phyloP scores from a whole-genome alignment of 2,329 filamentous ascomycete species.

The Monascus ruber region DNA sequence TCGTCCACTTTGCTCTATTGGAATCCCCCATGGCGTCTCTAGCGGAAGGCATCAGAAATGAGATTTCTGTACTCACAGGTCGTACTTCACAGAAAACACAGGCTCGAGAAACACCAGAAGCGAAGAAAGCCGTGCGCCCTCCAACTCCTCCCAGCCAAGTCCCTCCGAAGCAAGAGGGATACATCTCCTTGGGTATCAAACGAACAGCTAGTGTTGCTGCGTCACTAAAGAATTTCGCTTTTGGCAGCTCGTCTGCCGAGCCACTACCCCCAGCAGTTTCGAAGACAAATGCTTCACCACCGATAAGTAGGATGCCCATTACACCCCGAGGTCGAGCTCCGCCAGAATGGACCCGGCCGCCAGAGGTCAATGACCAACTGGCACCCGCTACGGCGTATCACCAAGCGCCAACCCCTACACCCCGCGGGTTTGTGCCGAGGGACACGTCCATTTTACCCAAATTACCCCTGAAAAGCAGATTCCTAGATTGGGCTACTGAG shows the following conservation, averaged over 20 bases:
- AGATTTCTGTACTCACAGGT: constrained; percentile 35
- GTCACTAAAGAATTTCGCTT: constrained; percentile 51
- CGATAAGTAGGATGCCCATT: constrained; percentile 25
- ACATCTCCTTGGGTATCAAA: constrained; percentile 48
- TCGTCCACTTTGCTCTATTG: constrained; percentile 65
- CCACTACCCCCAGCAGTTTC: constrained; percentile 10
- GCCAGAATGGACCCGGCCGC: constrained; percentile 52
- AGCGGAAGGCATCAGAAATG: constrained; percentile 61
- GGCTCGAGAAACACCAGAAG: constrained; percentile 19
- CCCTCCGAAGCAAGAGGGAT: constrained; percentile 46
- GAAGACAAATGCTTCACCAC: constrained; percentile 17
- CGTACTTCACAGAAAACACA: constrained; percentile 29
- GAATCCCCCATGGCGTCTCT: constrained; percentile 63
- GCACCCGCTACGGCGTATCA: constrained; percentile 61
- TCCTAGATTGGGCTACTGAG: constrained; percentile 91
- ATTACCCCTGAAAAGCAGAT: constrained; percentile 69
- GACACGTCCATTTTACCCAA: constrained; percentile 47
- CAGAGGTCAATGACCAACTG: constrained; percentile 62
- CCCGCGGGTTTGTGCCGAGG: constrained; percentile 59
- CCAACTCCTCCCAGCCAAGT: constrained; percentile 39
- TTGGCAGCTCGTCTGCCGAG: constrained; percentile 35
- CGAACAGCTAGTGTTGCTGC: constrained; percentile 55
- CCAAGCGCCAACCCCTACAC: constrained; percentile 64
- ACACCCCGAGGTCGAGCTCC: constrained; percentile 41
- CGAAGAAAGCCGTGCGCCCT: constrained; percentile 27